These are phyloP conservation scores for Suillus tomentosus DNA, from an alignment of 768 basidiomycete species.

Conservation along the genomic window DNA sequence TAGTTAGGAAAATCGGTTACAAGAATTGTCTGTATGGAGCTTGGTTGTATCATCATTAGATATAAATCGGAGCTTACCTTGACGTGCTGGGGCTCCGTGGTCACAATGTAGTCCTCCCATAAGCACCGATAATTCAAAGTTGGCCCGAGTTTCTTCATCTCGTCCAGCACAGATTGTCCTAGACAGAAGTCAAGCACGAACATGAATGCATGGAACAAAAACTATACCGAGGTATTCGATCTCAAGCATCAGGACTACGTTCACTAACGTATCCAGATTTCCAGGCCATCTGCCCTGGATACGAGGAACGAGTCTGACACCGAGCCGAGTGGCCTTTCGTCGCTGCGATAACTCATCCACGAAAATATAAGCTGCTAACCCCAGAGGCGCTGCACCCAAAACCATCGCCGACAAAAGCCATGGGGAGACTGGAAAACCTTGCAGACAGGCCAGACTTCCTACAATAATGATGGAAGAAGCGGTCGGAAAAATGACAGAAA, in stretches of 20 bases:
- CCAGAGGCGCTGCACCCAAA: slow-evolving; percentile 3
- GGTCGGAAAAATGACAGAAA: slow-evolving; percentile 18
- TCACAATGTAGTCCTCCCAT: slow-evolving; percentile 53
- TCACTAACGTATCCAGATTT: slow-evolving; percentile 34
- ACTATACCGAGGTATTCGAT: slow-evolving; percentile 39
- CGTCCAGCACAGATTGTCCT: slow-evolving; percentile 29
- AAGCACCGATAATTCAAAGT: slow-evolving; percentile 45
- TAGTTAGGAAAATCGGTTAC: slow-evolving; percentile 40
- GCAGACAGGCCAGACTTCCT: slow-evolving; percentile 13
- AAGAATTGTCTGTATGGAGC: slow-evolving; percentile 35
- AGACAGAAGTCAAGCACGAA: not conserved
- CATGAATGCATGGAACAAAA: not conserved
- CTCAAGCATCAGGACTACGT: slow-evolving; percentile 21
- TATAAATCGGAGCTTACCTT: slow-evolving; percentile 27
- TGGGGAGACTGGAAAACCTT: slow-evolving; percentile 16
- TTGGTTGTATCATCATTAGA: not conserved
- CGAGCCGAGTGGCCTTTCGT: slow-evolving; percentile 22
- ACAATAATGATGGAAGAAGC: slow-evolving; percentile 16
- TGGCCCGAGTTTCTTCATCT: slow-evolving; percentile 26
- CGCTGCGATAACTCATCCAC: slow-evolving; percentile 14
- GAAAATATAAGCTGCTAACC: slow-evolving; percentile 8
- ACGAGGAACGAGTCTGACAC: slow-evolving; percentile 31
- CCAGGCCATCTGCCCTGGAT: slow-evolving; percentile 34
- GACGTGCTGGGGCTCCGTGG: slow-evolving; percentile 50
- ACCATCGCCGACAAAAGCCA: slow-evolving; percentile 12